phyloP scores from a whole-genome alignment of 192 early-diverging fungal genomes.

The Coemansia sp. region DNA sequence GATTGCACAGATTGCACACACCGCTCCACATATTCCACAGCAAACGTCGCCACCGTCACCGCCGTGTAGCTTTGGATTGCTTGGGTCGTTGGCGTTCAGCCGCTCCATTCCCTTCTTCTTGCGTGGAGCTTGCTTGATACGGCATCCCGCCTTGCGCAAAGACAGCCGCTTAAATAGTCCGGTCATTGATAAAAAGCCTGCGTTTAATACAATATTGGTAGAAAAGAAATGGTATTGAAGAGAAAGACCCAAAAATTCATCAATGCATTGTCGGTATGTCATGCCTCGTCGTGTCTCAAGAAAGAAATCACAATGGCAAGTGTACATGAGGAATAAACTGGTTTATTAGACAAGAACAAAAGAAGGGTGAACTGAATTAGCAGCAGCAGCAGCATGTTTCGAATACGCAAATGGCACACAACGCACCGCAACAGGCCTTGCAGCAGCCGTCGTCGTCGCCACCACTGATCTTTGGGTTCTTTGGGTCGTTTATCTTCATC shows the following conservation, averaged over 20 bases:
- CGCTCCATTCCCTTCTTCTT: no score
- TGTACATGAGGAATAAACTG: no score
- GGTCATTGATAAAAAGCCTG: not conserved
- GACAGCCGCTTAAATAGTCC: not conserved
- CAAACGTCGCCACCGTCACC: not conserved
- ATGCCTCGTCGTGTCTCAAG: no score
- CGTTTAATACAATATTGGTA: no score
- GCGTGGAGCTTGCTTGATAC: no score
- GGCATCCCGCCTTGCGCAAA: not conserved
- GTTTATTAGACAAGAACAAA: no score
- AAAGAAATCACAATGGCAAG: no score
- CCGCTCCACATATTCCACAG: not conserved
- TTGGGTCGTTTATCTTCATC: not conserved
- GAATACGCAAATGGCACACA: not conserved
- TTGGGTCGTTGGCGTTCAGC: not conserved
- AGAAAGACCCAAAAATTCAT: no score
- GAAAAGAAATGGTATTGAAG: no score
- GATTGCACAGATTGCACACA: no score
- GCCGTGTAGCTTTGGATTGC: not conserved
- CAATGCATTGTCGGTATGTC: no score
- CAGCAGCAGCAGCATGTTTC: not conserved
- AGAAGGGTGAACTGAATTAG: not conserved
- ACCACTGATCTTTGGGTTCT: not conserved
- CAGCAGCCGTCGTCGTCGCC: slow-evolving; percentile 1
- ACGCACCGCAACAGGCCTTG: not conserved